These are phyloP conservation scores for Ceratobasidium sp. DNA, from an alignment of 1,284 basidiomycete genomes.

Conservation along the genomic window DNA sequence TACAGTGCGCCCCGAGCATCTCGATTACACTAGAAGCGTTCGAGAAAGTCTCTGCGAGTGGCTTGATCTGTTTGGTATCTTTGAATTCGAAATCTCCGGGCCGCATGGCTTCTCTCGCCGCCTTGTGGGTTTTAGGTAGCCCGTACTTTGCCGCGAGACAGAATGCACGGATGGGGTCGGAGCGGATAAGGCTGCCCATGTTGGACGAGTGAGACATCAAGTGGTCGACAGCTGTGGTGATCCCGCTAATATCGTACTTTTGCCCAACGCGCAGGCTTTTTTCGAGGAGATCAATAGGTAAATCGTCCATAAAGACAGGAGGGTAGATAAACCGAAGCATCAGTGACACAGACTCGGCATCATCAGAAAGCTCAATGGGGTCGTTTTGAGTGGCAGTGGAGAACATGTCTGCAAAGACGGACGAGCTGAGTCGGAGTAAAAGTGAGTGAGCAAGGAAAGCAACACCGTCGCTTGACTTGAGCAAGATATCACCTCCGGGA, in stretches of 20 bases:
- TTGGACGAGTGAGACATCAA: not conserved
- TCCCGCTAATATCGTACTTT: constrained; percentile 25
- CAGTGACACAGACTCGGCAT: constrained; percentile 6
- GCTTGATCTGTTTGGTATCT: not conserved
- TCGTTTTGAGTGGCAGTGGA: constrained; percentile 2
- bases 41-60: not conserved
- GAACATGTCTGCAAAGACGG: constrained; percentile 47
- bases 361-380: constrained; percentile 9
- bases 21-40: not conserved
- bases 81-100: not conserved
- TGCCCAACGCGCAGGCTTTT: constrained; percentile 12
- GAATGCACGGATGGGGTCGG: not conserved
- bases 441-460: constrained; percentile 34
- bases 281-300: not conserved
- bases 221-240: not conserved
- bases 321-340: constrained; percentile 36
- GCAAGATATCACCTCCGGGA: constrained; percentile 38
- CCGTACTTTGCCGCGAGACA: not conserved
- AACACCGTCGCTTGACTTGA: constrained; percentile 43
- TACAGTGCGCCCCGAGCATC: not conserved
- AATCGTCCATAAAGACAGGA: not conserved
- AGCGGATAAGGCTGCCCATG: not conserved
- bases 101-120: not conserved
- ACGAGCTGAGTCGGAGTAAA: constrained; percentile 35
- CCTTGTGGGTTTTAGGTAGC: constrained; percentile 4